phyloP scores from a whole-genome alignment of 2,329 filamentous ascomycete genomes.

The Penicillium sp. region DNA sequence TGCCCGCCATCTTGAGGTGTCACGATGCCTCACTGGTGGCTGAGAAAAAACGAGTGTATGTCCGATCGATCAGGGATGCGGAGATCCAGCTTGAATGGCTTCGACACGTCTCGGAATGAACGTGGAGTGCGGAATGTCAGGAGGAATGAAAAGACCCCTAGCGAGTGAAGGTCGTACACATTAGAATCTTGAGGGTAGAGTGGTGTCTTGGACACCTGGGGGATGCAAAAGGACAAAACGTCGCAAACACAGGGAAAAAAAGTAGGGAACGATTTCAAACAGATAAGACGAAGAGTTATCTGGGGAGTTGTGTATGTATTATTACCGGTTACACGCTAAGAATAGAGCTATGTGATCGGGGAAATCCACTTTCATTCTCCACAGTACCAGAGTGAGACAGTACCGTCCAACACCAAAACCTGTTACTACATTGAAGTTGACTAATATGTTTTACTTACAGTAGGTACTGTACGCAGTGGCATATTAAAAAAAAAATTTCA shows the following conservation, averaged over 20 bases:
- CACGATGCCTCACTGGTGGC: background rate
- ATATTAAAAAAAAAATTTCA: background rate
- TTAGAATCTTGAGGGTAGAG: background rate
- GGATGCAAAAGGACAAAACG: background rate
- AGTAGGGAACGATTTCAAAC: background rate
- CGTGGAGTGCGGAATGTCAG: slow-evolving; percentile 17
- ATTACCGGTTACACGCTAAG: slow-evolving; percentile 10
- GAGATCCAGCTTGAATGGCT: slow-evolving; percentile 1
- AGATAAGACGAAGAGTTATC: background rate
- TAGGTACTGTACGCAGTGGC: background rate
- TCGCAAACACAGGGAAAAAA: background rate
- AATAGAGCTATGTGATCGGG: slow-evolving; percentile 6
- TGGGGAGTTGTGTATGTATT: slow-evolving; percentile 2
- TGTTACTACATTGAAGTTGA: background rate
- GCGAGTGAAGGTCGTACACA: slow-evolving; percentile 10
- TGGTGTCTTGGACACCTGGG: background rate
- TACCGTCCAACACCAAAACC: background rate
- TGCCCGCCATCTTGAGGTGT: slow-evolving; percentile 39
- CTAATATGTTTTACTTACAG: background rate
- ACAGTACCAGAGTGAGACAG: background rate
- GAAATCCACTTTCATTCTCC: slow-evolving; percentile 6
- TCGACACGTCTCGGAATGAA: slow-evolving; percentile 17
- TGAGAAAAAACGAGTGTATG: slow-evolving; percentile 8
- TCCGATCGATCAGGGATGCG: background rate
- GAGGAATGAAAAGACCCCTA: slow-evolving; percentile 18